Base-by-base conservation (phyloP, 257 asterid genomes). In the Solanum commersonii region DNA sequence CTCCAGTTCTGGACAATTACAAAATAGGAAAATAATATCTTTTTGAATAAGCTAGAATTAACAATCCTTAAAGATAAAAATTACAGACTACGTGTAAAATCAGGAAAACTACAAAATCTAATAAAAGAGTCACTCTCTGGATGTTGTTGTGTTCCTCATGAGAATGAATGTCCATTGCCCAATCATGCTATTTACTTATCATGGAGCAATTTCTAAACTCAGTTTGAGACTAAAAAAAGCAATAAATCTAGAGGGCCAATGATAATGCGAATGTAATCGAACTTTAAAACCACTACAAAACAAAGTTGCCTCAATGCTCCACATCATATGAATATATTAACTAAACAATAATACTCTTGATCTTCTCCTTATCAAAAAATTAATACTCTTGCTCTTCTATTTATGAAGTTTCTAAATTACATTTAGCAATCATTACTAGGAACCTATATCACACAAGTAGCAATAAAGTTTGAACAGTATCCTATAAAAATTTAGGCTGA, bases 1-100 rank as follows among this genome's bases (percentile, higher is more conserved):
- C 87, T 97, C 99, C 95, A 96, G 91, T 92, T 97, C 99, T 97
- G 98, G 84, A 87, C 79, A 91, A 65, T 86, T 88, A 68, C 42
- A 82, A 82, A 25, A 46, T 29, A 49, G 31, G 40, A 49, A 91
- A 88, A 85, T 37, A 77, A 10, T 14, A 27, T 37, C 18, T 76
- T 79, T 29, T 42, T 15, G 33, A 76, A 42, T 25, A 87, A 38
- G 83, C 49, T 37, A 37, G n/a, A 49, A 68, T 18, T 52, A 82
- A 10, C 33, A 82, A 29, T 49, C 11, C 31, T 49, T 18, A 10
- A 18, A 49, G 29, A 44, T 9, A 46, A 46, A 74, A 46, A 49
- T 49, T 49, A 46, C 42, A 27, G 10, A 42, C 6, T 18, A 29
- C 42, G 3, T 46, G 29, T 49, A 31, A 81, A 81, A 79, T 44